These are phyloP conservation scores for Gentiana macrophylla DNA, from an alignment of 257 asterid species.

Conservation along the genomic window DNA sequence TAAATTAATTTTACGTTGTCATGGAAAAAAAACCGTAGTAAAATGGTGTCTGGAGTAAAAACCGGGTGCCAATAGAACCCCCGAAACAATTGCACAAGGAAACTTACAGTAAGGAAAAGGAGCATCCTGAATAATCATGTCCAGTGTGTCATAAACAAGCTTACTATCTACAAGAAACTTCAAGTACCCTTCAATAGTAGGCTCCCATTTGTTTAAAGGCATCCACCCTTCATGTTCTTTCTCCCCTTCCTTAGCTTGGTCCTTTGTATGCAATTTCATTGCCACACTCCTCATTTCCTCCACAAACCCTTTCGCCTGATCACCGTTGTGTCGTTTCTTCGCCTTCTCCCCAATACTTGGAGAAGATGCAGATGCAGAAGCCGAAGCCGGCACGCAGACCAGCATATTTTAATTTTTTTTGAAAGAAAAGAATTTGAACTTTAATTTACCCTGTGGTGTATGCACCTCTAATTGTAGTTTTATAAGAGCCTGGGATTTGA, in stretches of 20 bases:
- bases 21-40: too few relatives aligned
- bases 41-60: too few relatives aligned
- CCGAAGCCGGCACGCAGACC: too few relatives aligned
- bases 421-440: too few relatives aligned
- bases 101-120: slow-evolving; percentile 79
- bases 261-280: slow-evolving; percentile 77
- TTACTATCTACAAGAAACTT: slow-evolving; percentile 87
- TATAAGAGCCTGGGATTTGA: too few relatives aligned
- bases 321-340: slow-evolving; percentile 29
- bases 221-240: slow-evolving; percentile 61
- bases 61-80: too few relatives aligned
- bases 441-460: too few relatives aligned
- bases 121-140: slow-evolving; percentile 58
- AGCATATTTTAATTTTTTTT: too few relatives aligned
- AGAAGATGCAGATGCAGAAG: too few relatives aligned
- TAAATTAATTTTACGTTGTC: too few relatives aligned
- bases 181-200: slow-evolving; percentile 73
- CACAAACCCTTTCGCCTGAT: slow-evolving; percentile 81
- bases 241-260: slow-evolving; percentile 87
- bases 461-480: too few relatives aligned
- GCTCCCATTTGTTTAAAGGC: slow-evolving; percentile 71
- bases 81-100: not conserved
- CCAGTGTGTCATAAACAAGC: slow-evolving; percentile 85
- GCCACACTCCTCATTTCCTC: slow-evolving; percentile 99
- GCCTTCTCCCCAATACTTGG: too few relatives aligned